Evolutionary conservation across 306 rosid genomes (phyloP).

Genomic region (Sicyos baderoa): DNA sequence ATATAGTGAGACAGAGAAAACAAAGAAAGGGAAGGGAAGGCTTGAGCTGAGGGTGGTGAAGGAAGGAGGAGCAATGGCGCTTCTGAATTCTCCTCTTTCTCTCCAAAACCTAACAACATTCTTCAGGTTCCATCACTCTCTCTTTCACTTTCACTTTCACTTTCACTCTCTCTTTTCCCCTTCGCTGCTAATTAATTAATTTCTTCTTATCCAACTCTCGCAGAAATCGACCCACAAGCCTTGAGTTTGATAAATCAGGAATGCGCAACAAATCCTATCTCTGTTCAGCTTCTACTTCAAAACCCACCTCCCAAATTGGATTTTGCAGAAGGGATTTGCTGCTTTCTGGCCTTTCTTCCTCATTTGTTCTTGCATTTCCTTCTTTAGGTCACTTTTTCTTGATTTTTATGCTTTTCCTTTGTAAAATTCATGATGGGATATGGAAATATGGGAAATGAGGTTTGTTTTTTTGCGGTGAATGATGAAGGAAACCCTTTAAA

Average conservation of each 20-base stretch:
- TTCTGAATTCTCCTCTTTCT: conserved; percentile 38
- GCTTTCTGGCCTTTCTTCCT: conserved; percentile 49
- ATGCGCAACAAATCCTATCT: conserved; percentile 21
- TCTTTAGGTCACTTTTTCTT: conserved; percentile 35
- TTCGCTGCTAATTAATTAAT: too few relatives aligned
- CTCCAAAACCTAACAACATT: conserved; percentile 28
- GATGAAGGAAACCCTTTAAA: too few relatives aligned
- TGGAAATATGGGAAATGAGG: too few relatives aligned
- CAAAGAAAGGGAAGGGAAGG: too few relatives aligned
- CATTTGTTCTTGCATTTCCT: conserved; percentile 34
- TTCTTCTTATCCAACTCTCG: background rate
- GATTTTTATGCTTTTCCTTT: background rate
- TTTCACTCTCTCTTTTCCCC: background rate
- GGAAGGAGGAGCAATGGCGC: conserved; percentile 44
- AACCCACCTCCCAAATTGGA: conserved; percentile 38
- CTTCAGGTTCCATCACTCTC: conserved; percentile 35
- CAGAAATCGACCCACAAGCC: conserved; percentile 31
- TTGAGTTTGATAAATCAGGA: conserved; percentile 19
- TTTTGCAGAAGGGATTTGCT: conserved; percentile 54
- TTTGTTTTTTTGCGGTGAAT: too few relatives aligned
- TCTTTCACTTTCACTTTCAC: background rate
- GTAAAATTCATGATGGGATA: background rate
- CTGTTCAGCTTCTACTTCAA: conserved; percentile 26
- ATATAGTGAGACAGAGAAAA: background rate
- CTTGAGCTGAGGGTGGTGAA: too few relatives aligned